A percentile compares a stretch with the other conserved stretches of the same genome.
Evolutionary conservation across 305 asterid species (phyloP).

Genomic region (Fraxinus baroniana): DNA sequence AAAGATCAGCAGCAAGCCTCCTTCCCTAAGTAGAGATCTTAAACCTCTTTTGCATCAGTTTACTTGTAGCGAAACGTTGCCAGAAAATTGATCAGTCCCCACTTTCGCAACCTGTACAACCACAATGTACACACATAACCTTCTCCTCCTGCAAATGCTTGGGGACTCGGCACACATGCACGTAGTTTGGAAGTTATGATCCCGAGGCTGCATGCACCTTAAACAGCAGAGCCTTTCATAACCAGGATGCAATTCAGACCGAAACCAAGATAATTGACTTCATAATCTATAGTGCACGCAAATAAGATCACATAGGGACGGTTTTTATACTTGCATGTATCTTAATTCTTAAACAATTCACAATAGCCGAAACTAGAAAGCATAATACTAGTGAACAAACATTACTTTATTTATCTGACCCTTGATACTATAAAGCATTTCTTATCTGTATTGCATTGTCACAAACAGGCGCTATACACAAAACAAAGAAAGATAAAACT

Average conservation of each 20-base stretch:
- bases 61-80: neutral
- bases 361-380: neutral
- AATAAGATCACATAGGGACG: neutral
- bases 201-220: slow-evolving; percentile 85
- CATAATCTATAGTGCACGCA: neutral
- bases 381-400: neutral
- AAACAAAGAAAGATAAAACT: neutral
- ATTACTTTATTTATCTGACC: neutral
- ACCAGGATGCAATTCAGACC: slow-evolving; percentile 64
- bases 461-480: neutral
- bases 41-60: slow-evolving; percentile 2
- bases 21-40: neutral
- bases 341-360: neutral
- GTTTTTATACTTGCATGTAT: neutral
- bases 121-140: slow-evolving; percentile 89
- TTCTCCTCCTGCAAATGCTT: slow-evolving; percentile 85
- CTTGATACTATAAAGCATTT: neutral
- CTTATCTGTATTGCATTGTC: neutral
- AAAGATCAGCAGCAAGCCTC: neutral
- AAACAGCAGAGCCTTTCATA: slow-evolving; percentile 89
- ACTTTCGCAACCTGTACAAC: slow-evolving; percentile 84
- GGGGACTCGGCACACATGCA: slow-evolving; percentile 89
- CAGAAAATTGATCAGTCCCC: slow-evolving; percentile 52
- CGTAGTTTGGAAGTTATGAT: slow-evolving; percentile 87
- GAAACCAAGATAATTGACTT: neutral